These are phyloP conservation scores for Agarophyton chilense DNA, from an alignment of 23 red algal species.

Conservation along the genomic window DNA sequence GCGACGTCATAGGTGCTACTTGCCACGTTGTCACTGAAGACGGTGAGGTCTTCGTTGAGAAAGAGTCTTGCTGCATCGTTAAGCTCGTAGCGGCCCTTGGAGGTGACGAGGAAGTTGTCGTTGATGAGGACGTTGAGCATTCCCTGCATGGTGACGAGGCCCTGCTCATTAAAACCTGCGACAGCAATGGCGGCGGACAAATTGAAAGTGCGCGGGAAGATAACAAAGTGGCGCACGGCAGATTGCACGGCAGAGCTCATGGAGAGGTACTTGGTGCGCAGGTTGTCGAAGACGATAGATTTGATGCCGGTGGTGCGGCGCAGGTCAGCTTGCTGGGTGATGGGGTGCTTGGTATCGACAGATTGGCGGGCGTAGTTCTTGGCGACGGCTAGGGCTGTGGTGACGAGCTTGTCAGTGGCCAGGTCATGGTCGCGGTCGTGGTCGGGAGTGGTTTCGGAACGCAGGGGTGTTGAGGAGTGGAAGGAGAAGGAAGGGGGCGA, in stretches of 20 bases:
- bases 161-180: slow-evolving; percentile 23
- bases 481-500: slow-evolving; percentile 11
- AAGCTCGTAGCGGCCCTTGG: slow-evolving; percentile 63
- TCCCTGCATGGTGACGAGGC: slow-evolving; percentile 38
- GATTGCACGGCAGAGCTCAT: slow-evolving; percentile 8
- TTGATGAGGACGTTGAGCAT: slow-evolving; percentile 44
- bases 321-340: slow-evolving; percentile 46
- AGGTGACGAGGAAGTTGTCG: slow-evolving; percentile 42
- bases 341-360: slow-evolving; percentile 30
- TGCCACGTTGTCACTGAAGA: slow-evolving; percentile 22
- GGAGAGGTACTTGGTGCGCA: slow-evolving; percentile 40
- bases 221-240: slow-evolving; percentile 61
- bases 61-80: slow-evolving; percentile 54
- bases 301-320: slow-evolving; percentile 60
- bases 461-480: background rate
- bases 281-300: slow-evolving; percentile 58
- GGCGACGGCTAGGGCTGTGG: slow-evolving; percentile 36
- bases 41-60: slow-evolving; percentile 49
- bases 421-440: slow-evolving; percentile 3
- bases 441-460: background rate
- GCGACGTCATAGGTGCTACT: slow-evolving; percentile 40
- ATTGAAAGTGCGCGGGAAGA: slow-evolving; percentile 65
- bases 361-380: slow-evolving; percentile 28
- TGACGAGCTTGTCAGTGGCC: slow-evolving; percentile 49
- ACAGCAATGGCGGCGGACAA: slow-evolving; percentile 55